Evolutionary conservation across 805 yeast genomes (phyloP).

Genomic region (Starmerella bacillaris): DNA sequence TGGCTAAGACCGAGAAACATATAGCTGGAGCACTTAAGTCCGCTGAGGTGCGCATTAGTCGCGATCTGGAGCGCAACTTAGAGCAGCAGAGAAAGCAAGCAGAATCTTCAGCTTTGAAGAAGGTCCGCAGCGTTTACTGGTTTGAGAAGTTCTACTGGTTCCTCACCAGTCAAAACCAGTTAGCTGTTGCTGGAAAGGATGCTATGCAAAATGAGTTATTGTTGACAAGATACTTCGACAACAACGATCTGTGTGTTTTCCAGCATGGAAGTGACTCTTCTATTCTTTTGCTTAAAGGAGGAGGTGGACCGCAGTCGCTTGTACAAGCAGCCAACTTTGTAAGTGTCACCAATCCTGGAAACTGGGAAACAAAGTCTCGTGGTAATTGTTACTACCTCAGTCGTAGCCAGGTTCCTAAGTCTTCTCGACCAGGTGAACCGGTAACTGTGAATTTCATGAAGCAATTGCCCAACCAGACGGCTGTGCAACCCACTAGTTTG

Average conservation of each 20-base stretch:
- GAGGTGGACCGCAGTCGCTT: slow-evolving; percentile 45
- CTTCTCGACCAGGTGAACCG: slow-evolving; percentile 30
- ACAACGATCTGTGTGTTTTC: slow-evolving; percentile 31
- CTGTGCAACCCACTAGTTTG: slow-evolving; percentile 54
- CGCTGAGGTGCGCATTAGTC: slow-evolving; percentile 59
- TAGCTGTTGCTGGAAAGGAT: slow-evolving; percentile 78
- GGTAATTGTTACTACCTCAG: slow-evolving; percentile 75
- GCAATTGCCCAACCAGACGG: slow-evolving; percentile 34
- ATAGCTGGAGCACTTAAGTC: slow-evolving; percentile 63
- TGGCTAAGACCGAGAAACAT: slow-evolving; percentile 59
- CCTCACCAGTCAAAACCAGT: slow-evolving; percentile 57
- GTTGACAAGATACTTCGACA: slow-evolving; percentile 56
- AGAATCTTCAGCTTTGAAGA: slow-evolving; percentile 28
- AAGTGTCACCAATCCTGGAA: slow-evolving; percentile 48
- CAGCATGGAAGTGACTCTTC: background rate
- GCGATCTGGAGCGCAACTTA: slow-evolving; percentile 44
- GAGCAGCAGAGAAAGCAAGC: slow-evolving; percentile 36
- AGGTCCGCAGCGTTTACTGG: slow-evolving; percentile 60
- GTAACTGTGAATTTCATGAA: slow-evolving; percentile 47
- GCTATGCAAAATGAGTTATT: slow-evolving; percentile 61
- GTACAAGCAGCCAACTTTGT: slow-evolving; percentile 79
- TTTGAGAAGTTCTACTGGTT: slow-evolving; percentile 94
- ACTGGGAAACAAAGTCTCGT: slow-evolving; percentile 76
- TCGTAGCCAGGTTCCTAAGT: slow-evolving; percentile 50
- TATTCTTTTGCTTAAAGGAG: background rate